Evolutionary conservation across 2,329 filamentous ascomycete species (phyloP), one percentile per base, ranked within the genome.

Genomic region (Clonostachys byssicola): DNA sequence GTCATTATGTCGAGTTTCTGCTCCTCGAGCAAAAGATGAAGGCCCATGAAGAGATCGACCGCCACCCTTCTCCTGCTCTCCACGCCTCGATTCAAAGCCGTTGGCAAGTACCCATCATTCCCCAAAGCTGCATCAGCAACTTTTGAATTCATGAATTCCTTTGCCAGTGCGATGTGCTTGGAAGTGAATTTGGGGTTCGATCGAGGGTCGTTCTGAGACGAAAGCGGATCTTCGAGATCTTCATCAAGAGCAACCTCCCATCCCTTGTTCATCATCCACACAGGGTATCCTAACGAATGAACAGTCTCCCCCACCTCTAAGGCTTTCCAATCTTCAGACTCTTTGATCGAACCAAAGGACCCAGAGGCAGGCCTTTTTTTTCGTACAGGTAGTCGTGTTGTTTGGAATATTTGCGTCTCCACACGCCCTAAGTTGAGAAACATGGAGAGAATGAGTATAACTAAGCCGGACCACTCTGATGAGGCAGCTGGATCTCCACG

Each of bases 1-100:
- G 66, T 65, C 51, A 75, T 72, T 5, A 85, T 78, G 51, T 89
- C 82, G 2, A 99, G 77, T 60, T 95, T 97, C 52, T 88, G 78
- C 62, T 99, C 94, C 63, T 99, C 92, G 0, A 88, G 78, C n/a
- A 95, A 72, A 4, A 97, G 73, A 67, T 99, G 94, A 12, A 99
- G 72, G 1, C 81, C 86, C 53, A 95, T 72, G 36, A 92, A 78
- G 45, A 88, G 75, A 58, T 88, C 80, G 60, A 86, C 71, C 34
- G 87, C 75, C 47, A 83, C 68, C 58, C 75, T 84, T 47, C 78
- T 74, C 40, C 83, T 78, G 44, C 75, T 73, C 48, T 81, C 79
- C 36, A 77, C 70, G 47, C 73, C 78, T 45, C 76, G 68, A 43
- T 65, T 65, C 4, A 69, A 48, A 3, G 77, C 79, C 0, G 84